These are phyloP conservation scores for Galerina marginata DNA, from an alignment of 768 basidiomycete genomes.

Conservation along the genomic window DNA sequence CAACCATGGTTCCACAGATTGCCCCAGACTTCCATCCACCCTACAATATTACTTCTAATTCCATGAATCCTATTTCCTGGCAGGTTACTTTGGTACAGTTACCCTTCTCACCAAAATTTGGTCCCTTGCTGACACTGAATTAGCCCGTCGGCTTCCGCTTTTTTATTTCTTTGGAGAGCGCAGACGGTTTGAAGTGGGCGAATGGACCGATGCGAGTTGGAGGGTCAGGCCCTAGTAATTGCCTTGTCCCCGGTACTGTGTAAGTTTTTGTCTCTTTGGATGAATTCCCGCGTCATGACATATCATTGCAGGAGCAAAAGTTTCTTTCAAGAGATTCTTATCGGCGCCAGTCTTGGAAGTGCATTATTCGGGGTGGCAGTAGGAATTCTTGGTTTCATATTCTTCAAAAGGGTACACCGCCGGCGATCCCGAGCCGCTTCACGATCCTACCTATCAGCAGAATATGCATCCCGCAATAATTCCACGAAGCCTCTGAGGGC, in stretches of 20 bases:
- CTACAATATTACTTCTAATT: constrained; percentile 51
- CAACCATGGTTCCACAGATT: constrained; percentile 35
- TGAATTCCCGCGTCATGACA: neutral
- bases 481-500: constrained; percentile 13
- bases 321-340: constrained; percentile 14
- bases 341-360: constrained; percentile 20
- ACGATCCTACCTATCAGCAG: constrained; percentile 15
- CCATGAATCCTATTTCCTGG: constrained; percentile 42
- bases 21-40: constrained; percentile 58
- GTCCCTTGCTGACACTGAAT: neutral
- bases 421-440: constrained; percentile 17
- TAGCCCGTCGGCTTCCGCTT: constrained; percentile 54
- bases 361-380: constrained; percentile 18
- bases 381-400: constrained; percentile 18
- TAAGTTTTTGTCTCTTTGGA: constrained; percentile 18
- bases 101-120: neutral
- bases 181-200: constrained; percentile 51
- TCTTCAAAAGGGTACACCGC: constrained; percentile 11
- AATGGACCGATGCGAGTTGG: constrained; percentile 56
- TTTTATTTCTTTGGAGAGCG: constrained; percentile 51
- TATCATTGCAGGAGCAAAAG: constrained; percentile 15
- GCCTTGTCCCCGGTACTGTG: constrained; percentile 46
- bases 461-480: constrained; percentile 17
- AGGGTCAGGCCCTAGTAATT: constrained; percentile 40
- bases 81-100: constrained; percentile 42